These are phyloP conservation scores for Tricladium varicosporioides DNA, from an alignment of 2,329 filamentous ascomycete species.

Conservation along the genomic window DNA sequence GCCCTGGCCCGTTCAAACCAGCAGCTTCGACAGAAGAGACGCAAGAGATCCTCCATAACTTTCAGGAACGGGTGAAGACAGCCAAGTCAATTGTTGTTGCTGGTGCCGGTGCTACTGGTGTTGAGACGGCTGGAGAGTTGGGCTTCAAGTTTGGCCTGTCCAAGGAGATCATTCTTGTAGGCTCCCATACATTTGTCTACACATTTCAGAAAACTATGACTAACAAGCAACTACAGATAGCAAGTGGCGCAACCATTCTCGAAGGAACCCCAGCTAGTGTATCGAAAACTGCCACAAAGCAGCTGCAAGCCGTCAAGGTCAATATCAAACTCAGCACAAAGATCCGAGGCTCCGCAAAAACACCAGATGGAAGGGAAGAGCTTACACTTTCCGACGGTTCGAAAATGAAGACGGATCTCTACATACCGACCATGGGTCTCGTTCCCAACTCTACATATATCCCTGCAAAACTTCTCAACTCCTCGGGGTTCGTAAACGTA, in stretches of 20 bases:
- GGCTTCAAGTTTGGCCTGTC: conserved; percentile 28
- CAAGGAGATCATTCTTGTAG: conserved; percentile 31
- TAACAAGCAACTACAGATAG: conserved; percentile 17
- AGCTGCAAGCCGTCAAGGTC: conserved; percentile 51
- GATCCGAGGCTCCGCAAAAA: conserved; percentile 37
- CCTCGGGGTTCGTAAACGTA: conserved; percentile 45
- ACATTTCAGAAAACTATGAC: not conserved
- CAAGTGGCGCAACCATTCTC: conserved; percentile 33
- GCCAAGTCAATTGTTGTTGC: conserved; percentile 33
- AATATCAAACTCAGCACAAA: conserved; percentile 43
- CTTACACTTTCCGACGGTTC: conserved; percentile 48
- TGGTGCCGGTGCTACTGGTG: conserved; percentile 36
- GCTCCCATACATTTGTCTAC: not conserved
- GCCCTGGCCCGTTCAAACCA: conserved; percentile 50
- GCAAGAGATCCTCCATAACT: conserved; percentile 21
- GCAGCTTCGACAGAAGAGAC: conserved; percentile 39
- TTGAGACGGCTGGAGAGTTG: conserved; percentile 31
- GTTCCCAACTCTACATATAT: conserved; percentile 55
- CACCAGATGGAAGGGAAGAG: conserved; percentile 46
- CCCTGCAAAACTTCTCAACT: conserved; percentile 43
- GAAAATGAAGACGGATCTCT: conserved; percentile 50
- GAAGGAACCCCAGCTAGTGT: conserved; percentile 23
- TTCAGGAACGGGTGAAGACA: conserved; percentile 22
- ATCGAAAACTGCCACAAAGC: conserved; percentile 36
- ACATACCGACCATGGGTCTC: conserved; percentile 55